Conservation (phyloP, 257 asterid genomes). For the Solanum pennellii region DNA sequence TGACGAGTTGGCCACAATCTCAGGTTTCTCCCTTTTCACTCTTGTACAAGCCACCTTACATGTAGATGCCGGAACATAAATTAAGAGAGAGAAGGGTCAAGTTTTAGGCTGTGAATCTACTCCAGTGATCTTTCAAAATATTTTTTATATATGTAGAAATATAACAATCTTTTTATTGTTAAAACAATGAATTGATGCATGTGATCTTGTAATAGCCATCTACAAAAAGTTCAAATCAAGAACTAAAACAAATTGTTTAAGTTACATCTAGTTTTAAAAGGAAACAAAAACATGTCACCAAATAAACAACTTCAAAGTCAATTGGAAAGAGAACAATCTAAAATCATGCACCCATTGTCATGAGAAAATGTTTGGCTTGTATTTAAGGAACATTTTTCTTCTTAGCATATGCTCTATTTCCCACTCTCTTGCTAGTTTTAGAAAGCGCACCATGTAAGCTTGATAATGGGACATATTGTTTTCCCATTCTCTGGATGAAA, state of each 20-base stretch:
- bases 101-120: neutral
- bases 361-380: too few relatives aligned
- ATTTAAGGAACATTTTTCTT: neutral
- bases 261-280: neutral
- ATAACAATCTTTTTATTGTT: neutral
- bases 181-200: neutral
- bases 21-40: constrained; percentile 35
- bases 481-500: neutral
- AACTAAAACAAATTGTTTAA: neutral
- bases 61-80: neutral
- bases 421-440: neutral
- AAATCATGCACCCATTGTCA: neutral
- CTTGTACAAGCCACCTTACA: neutral
- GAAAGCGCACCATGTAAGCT: neutral
- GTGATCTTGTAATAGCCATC: neutral
- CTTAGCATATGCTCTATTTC: neutral
- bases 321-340: neutral
- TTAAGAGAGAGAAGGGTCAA: neutral
- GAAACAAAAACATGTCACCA: neutral
- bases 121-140: too few relatives aligned
- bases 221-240: neutral
- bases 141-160: neutral
- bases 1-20: constrained; percentile 55
- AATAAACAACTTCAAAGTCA: neutral
- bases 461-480: neutral